These are phyloP conservation scores for Lotmaria passim DNA, from an alignment of 208 protist genomes.

Conservation along the genomic window DNA sequence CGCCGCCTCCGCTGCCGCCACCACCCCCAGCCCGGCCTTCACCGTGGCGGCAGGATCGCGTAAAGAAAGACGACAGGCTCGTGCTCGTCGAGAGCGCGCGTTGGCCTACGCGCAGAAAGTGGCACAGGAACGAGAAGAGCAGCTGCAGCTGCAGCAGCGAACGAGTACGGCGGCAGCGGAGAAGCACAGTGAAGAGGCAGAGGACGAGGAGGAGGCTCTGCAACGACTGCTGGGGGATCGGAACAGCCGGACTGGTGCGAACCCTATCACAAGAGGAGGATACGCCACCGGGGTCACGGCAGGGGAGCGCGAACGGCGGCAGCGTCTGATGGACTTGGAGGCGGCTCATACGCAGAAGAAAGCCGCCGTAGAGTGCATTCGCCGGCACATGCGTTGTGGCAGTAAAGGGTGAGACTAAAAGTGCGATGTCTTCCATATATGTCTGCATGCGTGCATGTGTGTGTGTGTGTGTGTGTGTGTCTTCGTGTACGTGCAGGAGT, in stretches of 20 bases:
- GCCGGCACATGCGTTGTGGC: conserved; percentile 44
- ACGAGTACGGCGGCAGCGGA: not conserved
- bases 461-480: no score
- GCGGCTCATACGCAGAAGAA: conserved; percentile 57
- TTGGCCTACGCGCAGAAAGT: conserved; percentile 59
- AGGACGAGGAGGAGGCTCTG: not conserved
- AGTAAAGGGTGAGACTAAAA: not conserved
- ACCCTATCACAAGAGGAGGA: no score
- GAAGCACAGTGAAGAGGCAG: not conserved
- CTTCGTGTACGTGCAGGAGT: no score
- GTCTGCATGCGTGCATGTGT: no score
- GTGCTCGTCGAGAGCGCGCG: conserved; percentile 57
- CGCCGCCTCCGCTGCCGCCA: not conserved
- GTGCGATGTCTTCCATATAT: no score
- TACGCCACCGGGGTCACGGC: no score
- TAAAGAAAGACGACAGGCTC: conserved; percentile 44
- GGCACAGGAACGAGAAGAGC: conserved; percentile 20
- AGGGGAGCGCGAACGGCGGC: conserved; percentile 34
- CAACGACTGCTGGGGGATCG: no score
- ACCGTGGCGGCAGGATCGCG: conserved; percentile 37
- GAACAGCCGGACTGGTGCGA: no score
- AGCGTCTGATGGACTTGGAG: conserved; percentile 65
- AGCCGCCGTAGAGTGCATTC: conserved; percentile 54
- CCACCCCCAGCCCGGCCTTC: conserved; percentile 15
- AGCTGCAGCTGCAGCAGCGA: conserved; percentile 12